Percentiles rank a stretch among this genome's conserved stretches.
Conservation (phyloP, 768 basidiomycete species). For the Lenzites betulinus region DNA sequence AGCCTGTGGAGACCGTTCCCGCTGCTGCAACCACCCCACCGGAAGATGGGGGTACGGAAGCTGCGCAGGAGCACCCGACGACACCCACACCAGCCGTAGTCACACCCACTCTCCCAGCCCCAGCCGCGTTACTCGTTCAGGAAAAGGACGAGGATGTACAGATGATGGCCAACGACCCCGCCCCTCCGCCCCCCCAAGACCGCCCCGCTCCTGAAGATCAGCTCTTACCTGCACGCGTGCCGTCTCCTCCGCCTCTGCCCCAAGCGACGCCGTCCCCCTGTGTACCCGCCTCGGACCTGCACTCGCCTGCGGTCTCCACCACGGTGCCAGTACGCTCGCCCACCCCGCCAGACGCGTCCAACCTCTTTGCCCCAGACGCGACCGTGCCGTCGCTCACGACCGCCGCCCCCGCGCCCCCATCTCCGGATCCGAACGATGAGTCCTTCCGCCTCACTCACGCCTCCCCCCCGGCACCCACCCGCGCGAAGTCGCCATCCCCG, state of each 20-base stretch:
- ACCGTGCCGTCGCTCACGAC: too few relatives aligned
- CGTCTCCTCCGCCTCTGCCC: neutral
- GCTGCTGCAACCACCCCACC: neutral
- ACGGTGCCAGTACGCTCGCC: too few relatives aligned
- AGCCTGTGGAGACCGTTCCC: neutral
- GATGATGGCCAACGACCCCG: neutral
- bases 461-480: neutral
- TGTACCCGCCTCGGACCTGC: neutral
- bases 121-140: too few relatives aligned
- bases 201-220: neutral
- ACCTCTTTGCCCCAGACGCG: too few relatives aligned
- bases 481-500: constrained; percentile 18
- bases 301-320: too few relatives aligned
- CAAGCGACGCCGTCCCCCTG: neutral
- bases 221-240: neutral
- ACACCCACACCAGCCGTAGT: too few relatives aligned
- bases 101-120: too few relatives aligned
- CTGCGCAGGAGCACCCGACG: neutral
- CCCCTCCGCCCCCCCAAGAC: neutral
- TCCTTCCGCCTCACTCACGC: too few relatives aligned
- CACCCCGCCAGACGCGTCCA: too few relatives aligned
- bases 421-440: too few relatives aligned
- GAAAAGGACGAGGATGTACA: neutral
- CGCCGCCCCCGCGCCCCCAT: too few relatives aligned
- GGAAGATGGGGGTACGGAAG: neutral